A percentile compares a stretch with the other conserved stretches of the same genome.
Evolutionary conservation across 73 alveolate genomes (phyloP).

Genomic region (Symbiodinium pilosum): DNA sequence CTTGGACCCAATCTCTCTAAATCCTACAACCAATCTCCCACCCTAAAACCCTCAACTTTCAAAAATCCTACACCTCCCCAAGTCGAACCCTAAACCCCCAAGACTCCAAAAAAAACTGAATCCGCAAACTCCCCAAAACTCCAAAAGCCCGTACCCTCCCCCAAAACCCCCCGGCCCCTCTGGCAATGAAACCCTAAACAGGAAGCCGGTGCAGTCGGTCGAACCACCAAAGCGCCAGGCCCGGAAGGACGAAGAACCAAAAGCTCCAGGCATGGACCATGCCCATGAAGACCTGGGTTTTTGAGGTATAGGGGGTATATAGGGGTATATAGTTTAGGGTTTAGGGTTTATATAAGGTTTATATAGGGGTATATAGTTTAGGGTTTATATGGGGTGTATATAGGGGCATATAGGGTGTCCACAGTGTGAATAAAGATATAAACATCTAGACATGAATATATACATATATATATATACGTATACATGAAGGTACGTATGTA

Average conservation of each 20-base stretch:
- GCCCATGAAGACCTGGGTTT: not conserved
- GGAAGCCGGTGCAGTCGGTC: not conserved
- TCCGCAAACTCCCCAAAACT: not conserved
- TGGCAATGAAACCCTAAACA: not conserved
- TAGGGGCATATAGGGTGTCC: too few relatives aligned
- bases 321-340: not conserved
- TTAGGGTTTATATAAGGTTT: not conserved
- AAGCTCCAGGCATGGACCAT: constrained; percentile 14
- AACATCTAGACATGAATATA: too few relatives aligned
- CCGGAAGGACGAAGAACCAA: not conserved
- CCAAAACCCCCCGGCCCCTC: not conserved
- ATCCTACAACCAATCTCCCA: too few relatives aligned
- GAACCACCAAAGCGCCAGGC: constrained; percentile 8
- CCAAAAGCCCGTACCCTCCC: not conserved
- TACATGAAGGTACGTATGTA: too few relatives aligned
- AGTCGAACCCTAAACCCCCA: not conserved
- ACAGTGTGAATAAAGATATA: too few relatives aligned
- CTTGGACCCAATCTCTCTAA: too few relatives aligned
- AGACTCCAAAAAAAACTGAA: not conserved
- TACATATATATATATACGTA: too few relatives aligned
- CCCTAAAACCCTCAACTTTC: not conserved
- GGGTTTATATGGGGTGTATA: not conserved
- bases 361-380: not conserved
- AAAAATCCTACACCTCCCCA: not conserved
- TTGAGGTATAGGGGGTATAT: not conserved